phyloP scores from a whole-genome alignment of 208 protist species.

The Endotrypanum monterogeii region DNA sequence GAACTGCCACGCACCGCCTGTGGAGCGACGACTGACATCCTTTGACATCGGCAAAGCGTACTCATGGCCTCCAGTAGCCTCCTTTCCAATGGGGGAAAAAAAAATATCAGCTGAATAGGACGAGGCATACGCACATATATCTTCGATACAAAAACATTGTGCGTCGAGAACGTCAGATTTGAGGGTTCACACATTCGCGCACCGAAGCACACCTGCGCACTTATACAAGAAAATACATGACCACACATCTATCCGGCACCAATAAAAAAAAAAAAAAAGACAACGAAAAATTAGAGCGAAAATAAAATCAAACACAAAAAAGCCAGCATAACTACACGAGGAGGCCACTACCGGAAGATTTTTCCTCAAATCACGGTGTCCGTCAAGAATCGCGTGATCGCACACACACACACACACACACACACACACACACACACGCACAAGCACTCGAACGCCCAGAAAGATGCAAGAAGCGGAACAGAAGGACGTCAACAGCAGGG shows the following conservation, averaged over 20 bases:
- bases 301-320: conserved; percentile 3
- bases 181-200: conserved; percentile 2
- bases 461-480: neutral
- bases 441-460: neutral
- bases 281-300: conserved; percentile 2
- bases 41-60: neutral
- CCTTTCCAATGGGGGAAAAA: neutral
- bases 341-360: too few relatives aligned
- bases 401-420: neutral
- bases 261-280: neutral
- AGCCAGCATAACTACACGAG: too few relatives aligned
- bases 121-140: neutral
- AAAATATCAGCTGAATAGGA: neutral
- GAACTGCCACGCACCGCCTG: neutral
- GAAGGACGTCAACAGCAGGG: neutral
- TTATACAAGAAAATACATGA: neutral
- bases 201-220: neutral
- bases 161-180: neutral
- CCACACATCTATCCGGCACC: too few relatives aligned
- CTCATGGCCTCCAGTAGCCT: neutral
- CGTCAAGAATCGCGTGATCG: neutral
- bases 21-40: neutral
- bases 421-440: neutral
- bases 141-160: too few relatives aligned
- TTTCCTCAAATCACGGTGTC: neutral